Evolutionary conservation across 768 basidiomycete genomes (phyloP).

Genomic region (Phlebiopsis gigantea): DNA sequence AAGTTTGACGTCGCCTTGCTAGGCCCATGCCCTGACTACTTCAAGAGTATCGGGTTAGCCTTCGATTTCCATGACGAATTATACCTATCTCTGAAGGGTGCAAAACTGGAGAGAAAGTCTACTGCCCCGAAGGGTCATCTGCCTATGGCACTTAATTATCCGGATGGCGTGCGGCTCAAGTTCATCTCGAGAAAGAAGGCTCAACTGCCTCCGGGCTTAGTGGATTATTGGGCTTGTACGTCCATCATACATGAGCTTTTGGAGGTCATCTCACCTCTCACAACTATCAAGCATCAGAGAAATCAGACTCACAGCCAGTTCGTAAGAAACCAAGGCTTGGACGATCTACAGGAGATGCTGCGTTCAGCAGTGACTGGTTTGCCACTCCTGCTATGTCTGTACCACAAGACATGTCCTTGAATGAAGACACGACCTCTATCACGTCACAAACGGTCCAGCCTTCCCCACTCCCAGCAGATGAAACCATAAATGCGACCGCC

Average conservation of each 20-base stretch:
- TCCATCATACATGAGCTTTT: constrained; percentile 1
- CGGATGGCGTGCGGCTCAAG: constrained; percentile 37
- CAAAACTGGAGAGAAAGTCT: constrained; percentile 26
- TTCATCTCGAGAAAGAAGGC: constrained; percentile 21
- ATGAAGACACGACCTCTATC: no score
- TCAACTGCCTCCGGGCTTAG: constrained; percentile 15
- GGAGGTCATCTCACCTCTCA: not conserved
- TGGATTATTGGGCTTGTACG: constrained; percentile 41
- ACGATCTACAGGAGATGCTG: constrained; percentile 4
- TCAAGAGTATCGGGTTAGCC: constrained; percentile 27
- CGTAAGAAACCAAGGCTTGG: not conserved
- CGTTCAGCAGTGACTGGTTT: constrained; percentile 27
- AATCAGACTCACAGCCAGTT: not conserved
- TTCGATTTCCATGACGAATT: constrained; percentile 39
- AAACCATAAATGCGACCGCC: no score
- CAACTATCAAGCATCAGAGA: not conserved
- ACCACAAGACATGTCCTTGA: not conserved
- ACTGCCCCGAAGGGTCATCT: constrained; percentile 23
- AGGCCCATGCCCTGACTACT: constrained; percentile 24
- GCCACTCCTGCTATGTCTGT: constrained; percentile 18
- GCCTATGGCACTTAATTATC: constrained; percentile 38
- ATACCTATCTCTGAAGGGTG: constrained; percentile 43
- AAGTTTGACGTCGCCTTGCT: constrained; percentile 37
- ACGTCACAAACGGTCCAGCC: no score
- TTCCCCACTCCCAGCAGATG: no score